Evolutionary conservation across 441 rosid genomes (phyloP).

Genomic region (Populus hybrid): DNA sequence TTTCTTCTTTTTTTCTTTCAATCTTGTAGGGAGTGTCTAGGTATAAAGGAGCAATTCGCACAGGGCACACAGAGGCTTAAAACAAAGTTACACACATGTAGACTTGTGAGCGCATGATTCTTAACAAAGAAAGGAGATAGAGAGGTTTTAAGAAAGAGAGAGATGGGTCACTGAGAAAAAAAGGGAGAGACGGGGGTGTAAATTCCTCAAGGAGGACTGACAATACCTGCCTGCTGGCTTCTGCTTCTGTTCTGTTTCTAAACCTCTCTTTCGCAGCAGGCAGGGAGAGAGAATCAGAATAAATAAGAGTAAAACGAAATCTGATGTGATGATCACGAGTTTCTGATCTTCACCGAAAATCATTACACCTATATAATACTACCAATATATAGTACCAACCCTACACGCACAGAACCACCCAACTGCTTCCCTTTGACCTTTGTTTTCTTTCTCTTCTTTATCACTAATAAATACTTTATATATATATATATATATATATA

Average conservation of each 20-base stretch:
- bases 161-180: constrained; percentile 37
- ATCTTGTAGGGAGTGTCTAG: constrained; percentile 17
- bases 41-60: constrained; percentile 10
- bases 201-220: constrained; percentile 50
- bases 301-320: background rate
- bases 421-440: constrained; percentile 83
- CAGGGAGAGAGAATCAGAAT: constrained; percentile 15
- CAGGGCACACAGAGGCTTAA: background rate
- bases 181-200: constrained; percentile 50
- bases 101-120: background rate
- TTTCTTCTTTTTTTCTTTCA: background rate
- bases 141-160: background rate
- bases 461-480: no score
- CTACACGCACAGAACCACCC: constrained; percentile 13
- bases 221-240: constrained; percentile 35
- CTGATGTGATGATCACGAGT: constrained; percentile 34
- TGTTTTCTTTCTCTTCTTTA: constrained; percentile 20
- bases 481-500: no score
- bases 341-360: constrained; percentile 37
- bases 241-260: constrained; percentile 17
- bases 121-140: background rate
- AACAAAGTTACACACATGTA: background rate
- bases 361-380: constrained; percentile 36
- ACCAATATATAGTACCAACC: background rate
- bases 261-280: constrained; percentile 6